Percentiles rank a stretch among this genome's conserved stretches.
phyloP scores from a whole-genome alignment of 441 rosid genomes.

The Biscutella auriculata region DNA sequence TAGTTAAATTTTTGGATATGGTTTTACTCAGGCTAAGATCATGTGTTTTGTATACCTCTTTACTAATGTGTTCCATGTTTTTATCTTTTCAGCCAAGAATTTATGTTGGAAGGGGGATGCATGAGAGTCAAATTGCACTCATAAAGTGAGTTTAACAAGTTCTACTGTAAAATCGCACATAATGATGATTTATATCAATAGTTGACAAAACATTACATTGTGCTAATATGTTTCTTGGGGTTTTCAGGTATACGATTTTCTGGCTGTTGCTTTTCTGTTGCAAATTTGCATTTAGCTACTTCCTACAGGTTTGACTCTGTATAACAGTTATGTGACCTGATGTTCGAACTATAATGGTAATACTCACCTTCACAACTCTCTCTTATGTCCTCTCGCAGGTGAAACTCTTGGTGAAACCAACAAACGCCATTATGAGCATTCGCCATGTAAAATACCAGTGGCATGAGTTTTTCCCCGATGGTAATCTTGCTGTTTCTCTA shows the following conservation, averaged over 20 bases:
- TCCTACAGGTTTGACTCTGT: conserved; percentile 53
- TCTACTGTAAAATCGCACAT: not conserved
- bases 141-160: conserved; percentile 56
- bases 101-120: conserved; percentile 97
- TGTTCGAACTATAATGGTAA: not conserved
- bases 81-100: conserved; percentile 76
- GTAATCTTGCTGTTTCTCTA: conserved; percentile 28
- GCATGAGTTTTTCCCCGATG: conserved; percentile 88
- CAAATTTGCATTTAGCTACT: conserved; percentile 72
- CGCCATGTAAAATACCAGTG: conserved; percentile 56
- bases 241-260: conserved; percentile 77
- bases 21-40: not conserved
- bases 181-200: not conserved
- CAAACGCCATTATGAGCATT: conserved; percentile 73
- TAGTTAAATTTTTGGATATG: not conserved
- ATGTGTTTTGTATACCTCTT: conserved; percentile 11
- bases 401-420: conserved; percentile 85
- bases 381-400: conserved; percentile 32
- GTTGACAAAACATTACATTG: conserved; percentile 3
- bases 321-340: not conserved
- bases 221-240: conserved; percentile 8
- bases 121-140: conserved; percentile 92
- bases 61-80: conserved; percentile 15
- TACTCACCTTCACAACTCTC: not conserved
- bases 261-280: conserved; percentile 70